Conservation (phyloP, 1,284 basidiomycete species). For the Apiotrichum siamense region DNA sequence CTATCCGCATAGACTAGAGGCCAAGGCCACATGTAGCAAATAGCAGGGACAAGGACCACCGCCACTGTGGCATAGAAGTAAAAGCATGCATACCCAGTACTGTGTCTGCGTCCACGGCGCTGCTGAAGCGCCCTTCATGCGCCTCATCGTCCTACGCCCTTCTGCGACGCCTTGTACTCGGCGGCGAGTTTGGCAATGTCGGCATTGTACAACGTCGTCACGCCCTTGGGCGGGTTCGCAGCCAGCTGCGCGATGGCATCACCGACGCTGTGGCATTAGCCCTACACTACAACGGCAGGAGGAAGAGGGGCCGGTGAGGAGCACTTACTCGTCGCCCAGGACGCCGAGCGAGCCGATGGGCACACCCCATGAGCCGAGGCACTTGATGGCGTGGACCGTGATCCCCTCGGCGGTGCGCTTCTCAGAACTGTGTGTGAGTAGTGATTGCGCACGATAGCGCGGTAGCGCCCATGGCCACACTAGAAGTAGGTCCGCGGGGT, state of each 20-base stretch:
- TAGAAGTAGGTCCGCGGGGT: no score
- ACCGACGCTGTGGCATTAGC: conserved; percentile 25
- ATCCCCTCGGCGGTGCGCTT: conserved; percentile 17
- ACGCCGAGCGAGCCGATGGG: conserved; percentile 17
- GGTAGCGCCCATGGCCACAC: no score
- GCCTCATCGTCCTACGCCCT: no score
- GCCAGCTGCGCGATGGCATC: conserved; percentile 37
- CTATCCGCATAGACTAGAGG: conserved; percentile 51
- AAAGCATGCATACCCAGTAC: not conserved
- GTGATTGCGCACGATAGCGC: no score
- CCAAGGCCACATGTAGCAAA: not conserved
- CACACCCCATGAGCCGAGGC: conserved; percentile 20
- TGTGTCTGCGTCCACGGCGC: not conserved
- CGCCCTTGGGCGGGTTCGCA: conserved; percentile 24
- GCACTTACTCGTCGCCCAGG: conserved; percentile 28
- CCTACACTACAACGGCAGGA: not conserved
- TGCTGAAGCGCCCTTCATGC: no score
- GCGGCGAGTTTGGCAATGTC: conserved; percentile 29
- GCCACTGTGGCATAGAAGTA: not conserved
- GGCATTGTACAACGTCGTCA: conserved; percentile 20
- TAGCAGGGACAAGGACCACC: not conserved
- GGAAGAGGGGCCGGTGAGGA: not conserved
- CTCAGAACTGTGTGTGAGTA: conserved; percentile 12
- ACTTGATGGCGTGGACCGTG: conserved; percentile 13
- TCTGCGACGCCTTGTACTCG: conserved; percentile 17